These are phyloP conservation scores for Paraglomus occultum DNA, from an alignment of 192 early-diverging fungal species.

Conservation along the genomic window DNA sequence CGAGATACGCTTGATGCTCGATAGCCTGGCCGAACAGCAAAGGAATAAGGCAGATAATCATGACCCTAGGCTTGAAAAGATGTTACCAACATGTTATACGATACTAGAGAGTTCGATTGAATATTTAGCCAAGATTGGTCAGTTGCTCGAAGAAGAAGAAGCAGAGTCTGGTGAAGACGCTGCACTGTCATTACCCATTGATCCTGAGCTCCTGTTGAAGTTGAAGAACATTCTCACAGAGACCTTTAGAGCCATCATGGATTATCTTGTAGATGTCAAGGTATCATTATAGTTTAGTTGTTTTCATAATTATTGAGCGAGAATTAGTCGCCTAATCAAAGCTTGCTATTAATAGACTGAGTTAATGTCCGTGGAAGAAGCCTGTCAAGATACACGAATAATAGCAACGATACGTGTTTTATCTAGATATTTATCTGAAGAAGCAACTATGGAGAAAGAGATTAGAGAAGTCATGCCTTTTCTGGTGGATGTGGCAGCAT, in stretches of 20 bases:
- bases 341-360: not conserved
- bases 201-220: constrained; percentile 39
- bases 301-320: no score
- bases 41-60: constrained; percentile 14
- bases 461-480: not conserved
- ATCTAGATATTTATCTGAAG: constrained; percentile 20
- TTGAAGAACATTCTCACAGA: constrained; percentile 37
- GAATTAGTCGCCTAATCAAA: not conserved
- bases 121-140: constrained; percentile 29
- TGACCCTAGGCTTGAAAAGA: constrained; percentile 30
- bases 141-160: constrained; percentile 28
- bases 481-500: constrained; percentile 3
- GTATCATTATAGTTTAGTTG: not conserved
- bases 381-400: not conserved
- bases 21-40: constrained; percentile 34
- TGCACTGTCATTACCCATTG: not conserved
- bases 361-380: not conserved
- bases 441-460: constrained; percentile 26
- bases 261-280: constrained; percentile 29
- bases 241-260: constrained; percentile 37
- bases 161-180: constrained; percentile 14
- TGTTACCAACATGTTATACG: constrained; percentile 42
- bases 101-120: constrained; percentile 43
- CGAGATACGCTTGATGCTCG: constrained; percentile 42
- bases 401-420: constrained; percentile 24